Conservation (phyloP, 2,329 filamentous ascomycete species). For the Claviceps cyperi region DNA sequence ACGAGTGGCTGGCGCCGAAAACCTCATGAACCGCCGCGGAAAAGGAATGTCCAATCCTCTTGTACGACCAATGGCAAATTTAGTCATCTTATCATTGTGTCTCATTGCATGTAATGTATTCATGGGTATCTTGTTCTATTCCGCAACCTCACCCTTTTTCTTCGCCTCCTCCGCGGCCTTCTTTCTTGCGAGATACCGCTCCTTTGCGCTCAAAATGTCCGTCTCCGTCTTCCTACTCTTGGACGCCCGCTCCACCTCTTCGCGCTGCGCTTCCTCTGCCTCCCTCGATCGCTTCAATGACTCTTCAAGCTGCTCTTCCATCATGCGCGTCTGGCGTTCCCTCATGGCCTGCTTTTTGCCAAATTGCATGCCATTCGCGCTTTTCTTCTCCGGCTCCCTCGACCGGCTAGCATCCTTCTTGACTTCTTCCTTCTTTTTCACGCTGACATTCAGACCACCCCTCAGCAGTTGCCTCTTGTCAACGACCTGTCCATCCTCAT, state of each 20-base stretch:
- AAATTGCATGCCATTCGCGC: constrained; percentile 25
- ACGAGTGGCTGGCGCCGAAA: not conserved
- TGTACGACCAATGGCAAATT: not conserved
- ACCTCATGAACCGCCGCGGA: not conserved
- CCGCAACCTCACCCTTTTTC: constrained; percentile 28
- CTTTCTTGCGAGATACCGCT: constrained; percentile 67
- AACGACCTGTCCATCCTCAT: constrained; percentile 71
- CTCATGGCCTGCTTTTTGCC: constrained; percentile 52
- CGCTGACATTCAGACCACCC: constrained; percentile 59
- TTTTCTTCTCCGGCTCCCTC: constrained; percentile 17
- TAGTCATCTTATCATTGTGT: not conserved
- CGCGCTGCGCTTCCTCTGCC: constrained; percentile 50
- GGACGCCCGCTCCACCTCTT: constrained; percentile 45
- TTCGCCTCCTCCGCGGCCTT: constrained; percentile 57
- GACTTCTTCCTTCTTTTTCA: constrained; percentile 40
- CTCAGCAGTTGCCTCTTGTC: constrained; percentile 70
- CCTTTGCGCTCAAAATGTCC: constrained; percentile 65
- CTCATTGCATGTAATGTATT: not conserved
- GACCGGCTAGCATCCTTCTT: constrained; percentile 12
- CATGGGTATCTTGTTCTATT: constrained; percentile 1
- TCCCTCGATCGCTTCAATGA: constrained; percentile 58
- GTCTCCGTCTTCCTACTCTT: constrained; percentile 68
- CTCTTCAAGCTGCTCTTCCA: constrained; percentile 63
- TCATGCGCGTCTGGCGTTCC: constrained; percentile 64
- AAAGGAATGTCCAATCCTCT: not conserved